Evolutionary conservation across 2,329 filamentous ascomycete species (phyloP), one percentile per base, ranked within the genome.

Genomic region (Pestalotiopsis sp.): DNA sequence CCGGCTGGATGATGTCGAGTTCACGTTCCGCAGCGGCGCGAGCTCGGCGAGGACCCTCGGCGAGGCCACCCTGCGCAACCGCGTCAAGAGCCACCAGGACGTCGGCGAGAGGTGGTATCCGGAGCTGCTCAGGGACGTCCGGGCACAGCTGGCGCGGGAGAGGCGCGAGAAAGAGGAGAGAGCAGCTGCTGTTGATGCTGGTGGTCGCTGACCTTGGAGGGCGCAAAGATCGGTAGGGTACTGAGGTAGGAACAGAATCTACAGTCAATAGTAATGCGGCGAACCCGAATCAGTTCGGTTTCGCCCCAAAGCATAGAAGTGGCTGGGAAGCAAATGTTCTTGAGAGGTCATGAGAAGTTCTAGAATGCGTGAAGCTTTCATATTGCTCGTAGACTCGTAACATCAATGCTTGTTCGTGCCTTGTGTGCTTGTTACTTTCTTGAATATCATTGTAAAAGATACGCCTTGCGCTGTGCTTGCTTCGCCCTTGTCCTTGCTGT

Each of bases 61-160:
- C 4, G 93, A 97, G 83, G 94, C 93, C 12, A 97, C 93, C 69
- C 81, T 97, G 77, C 87, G 93, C 81, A 97, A 97, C 80, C 83
- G 94, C 14, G 86, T 97, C 73, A 96, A 95, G 86, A 94, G 92
- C 73, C 94, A 97, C 81, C 92, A 91, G 3, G 94, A 97, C 78
- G 94, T 97, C 1, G 93, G 92, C 2, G 92, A 95, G 84, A 84
- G 90, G 74, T 97, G 93, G 89, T 93, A 92, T 77, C 91, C 91
- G 3, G 89, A 92, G 58, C 86, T 90, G 23, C 75, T 90, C 72
- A 80, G 79, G 69, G 83, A 84, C 69, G 88, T 91, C 65, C 84
- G 86, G 66, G 86, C 86, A 74, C 87, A 91, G 78, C 86, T 91
- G 81, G 83, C 83, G 41, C 78, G 72, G 72, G 79, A 81, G 73